A percentile compares a stretch with the other conserved stretches of the same genome.
These are phyloP conservation scores for Coprinopsis sp. DNA, from an alignment of 768 basidiomycete species.

Conservation along the genomic window DNA sequence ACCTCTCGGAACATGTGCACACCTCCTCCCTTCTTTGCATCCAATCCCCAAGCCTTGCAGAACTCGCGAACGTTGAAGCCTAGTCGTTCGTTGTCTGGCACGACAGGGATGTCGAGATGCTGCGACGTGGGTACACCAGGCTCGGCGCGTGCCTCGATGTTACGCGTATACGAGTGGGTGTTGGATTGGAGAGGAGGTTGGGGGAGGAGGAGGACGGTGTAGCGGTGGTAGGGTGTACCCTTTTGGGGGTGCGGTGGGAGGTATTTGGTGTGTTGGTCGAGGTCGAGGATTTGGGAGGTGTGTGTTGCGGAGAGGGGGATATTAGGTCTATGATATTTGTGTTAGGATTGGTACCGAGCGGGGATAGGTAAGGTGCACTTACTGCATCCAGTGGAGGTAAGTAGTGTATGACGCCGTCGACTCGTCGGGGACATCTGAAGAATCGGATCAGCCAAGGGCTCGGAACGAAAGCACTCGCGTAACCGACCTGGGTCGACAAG, in stretches of 20 bases:
- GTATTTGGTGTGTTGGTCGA: constrained; percentile 64
- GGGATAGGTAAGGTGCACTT: constrained; percentile 23
- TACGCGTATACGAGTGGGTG: constrained; percentile 26
- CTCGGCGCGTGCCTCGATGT: constrained; percentile 28
- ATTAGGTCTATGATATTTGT: constrained; percentile 56
- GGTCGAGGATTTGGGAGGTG: constrained; percentile 34
- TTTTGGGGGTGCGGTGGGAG: constrained; percentile 89
- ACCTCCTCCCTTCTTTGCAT: constrained; percentile 58
- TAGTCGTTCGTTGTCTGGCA: constrained; percentile 43
- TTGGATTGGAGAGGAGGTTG: constrained; percentile 45
- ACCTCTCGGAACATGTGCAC: constrained; percentile 80
- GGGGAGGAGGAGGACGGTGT: constrained; percentile 69
- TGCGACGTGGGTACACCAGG: constrained; percentile 29
- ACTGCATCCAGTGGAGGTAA: constrained; percentile 87
- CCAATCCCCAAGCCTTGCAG: constrained; percentile 46
- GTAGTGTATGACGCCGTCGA: constrained; percentile 58
- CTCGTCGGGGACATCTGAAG: constrained; percentile 85
- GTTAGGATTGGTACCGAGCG: constrained; percentile 8
- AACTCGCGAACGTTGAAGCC: constrained; percentile 70
- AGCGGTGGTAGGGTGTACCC: constrained; percentile 89
- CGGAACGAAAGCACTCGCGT: too few species aligned
- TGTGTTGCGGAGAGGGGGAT: constrained; percentile 65
- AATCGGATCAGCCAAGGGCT: too few species aligned
- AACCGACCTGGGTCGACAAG: constrained; percentile 84
- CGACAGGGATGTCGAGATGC: constrained; percentile 40